Evolutionary conservation across 345 rosid genomes (phyloP).

Genomic region (Syzygium grande): DNA sequence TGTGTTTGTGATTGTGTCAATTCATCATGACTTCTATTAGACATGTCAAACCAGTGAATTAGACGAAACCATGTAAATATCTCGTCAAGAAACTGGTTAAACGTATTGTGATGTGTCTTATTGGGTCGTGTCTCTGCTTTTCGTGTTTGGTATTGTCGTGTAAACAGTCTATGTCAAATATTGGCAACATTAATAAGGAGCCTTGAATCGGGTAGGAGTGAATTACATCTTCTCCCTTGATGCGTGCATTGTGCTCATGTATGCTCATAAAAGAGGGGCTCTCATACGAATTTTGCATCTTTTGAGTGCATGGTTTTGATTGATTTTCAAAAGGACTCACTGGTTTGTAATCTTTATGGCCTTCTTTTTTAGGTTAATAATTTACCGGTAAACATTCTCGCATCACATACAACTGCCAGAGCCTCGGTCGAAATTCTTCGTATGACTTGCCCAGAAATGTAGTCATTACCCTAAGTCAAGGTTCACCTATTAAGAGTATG

Average conservation of each 20-base stretch:
- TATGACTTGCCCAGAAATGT: slow-evolving; percentile 71
- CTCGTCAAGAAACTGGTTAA: neutral
- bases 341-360: neutral
- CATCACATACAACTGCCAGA: slow-evolving; percentile 54
- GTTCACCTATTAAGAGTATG: slow-evolving; percentile 73
- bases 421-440: slow-evolving; percentile 58
- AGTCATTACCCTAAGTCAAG: slow-evolving; percentile 54
- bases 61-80: neutral
- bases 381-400: slow-evolving; percentile 51
- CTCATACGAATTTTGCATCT: neutral
- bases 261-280: neutral
- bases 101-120: neutral
- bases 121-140: rapidly evolving
- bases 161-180: neutral
- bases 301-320: neutral
- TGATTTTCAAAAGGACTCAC: neutral
- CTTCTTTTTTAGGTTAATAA: slow-evolving; percentile 48
- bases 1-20: neutral
- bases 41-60: neutral
- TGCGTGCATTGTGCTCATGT: neutral
- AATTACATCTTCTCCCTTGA: rapidly evolving
- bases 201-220: rapidly evolving
- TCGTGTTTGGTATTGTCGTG: neutral
- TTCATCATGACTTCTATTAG: neutral
- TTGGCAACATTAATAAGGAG: neutral